Conservation (phyloP, 164 flowering plant genomes). For the Umbellularia californica region DNA sequence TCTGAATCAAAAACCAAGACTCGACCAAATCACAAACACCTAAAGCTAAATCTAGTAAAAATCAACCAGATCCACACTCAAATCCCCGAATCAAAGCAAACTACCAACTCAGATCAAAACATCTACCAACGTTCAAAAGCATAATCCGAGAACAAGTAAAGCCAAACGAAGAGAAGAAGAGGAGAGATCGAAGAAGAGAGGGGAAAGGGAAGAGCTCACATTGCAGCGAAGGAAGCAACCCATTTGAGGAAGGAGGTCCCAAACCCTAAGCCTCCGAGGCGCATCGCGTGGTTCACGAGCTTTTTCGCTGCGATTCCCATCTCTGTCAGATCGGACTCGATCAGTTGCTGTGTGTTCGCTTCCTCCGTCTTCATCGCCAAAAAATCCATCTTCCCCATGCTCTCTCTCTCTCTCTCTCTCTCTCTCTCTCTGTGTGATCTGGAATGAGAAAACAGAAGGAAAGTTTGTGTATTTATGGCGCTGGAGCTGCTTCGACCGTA, state of each 20-base stretch:
- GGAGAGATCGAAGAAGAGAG: neutral
- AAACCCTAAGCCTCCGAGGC: conserved; percentile 52
- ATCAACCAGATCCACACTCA: neutral
- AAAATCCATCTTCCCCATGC: conserved; percentile 35
- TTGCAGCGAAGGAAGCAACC: conserved; percentile 79
- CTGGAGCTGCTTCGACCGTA: neutral
- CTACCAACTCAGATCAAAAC: neutral
- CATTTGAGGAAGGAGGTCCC: conserved; percentile 76
- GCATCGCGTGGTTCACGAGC: conserved; percentile 57
- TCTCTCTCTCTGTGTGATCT: neutral
- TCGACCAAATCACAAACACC: neutral
- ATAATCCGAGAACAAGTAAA: neutral
- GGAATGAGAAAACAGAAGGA: neutral
- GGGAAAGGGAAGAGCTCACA: conserved; percentile 36
- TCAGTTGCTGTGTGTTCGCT: conserved; percentile 18
- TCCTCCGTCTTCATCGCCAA: conserved; percentile 59
- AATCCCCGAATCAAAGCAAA: neutral
- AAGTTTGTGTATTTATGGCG: neutral
- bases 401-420: neutral
- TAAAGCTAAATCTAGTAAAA: neutral
- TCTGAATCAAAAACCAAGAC: neutral
- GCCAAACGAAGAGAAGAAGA: neutral
- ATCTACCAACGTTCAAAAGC: neutral
- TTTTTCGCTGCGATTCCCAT: conserved; percentile 48
- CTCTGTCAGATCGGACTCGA: conserved; percentile 57